Conservation (phyloP, 192 early-diverging fungal genomes). For the Umbelopsis sp. region DNA sequence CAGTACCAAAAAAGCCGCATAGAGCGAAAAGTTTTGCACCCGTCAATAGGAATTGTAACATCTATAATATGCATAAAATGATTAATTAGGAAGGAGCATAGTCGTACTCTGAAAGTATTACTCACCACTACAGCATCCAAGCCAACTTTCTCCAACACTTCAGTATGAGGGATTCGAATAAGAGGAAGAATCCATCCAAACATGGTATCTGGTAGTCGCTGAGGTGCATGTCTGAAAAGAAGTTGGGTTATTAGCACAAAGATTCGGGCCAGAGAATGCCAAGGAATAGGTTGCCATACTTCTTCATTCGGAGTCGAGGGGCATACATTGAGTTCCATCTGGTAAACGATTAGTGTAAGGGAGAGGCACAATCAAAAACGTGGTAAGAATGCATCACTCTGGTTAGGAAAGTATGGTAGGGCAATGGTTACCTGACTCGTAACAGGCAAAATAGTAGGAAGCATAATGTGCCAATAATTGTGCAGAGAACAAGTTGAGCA, state of each 20-base stretch:
- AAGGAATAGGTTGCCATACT: conserved; percentile 18
- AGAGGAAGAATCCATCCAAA: conserved; percentile 58
- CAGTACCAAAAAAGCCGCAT: conserved; percentile 48
- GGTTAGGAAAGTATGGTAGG: neutral
- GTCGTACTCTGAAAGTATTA: neutral
- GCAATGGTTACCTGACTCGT: conserved; percentile 26
- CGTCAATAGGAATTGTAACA: conserved; percentile 57
- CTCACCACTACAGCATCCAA: conserved; percentile 60
- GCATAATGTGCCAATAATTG: conserved; percentile 25
- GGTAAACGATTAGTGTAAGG: neutral
- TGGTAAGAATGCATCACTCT: neutral
- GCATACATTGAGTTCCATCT: conserved; percentile 38
- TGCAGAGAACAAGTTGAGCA: conserved; percentile 33
- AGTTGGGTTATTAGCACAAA: neutral
- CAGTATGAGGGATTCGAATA: conserved; percentile 42
- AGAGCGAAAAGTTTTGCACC: conserved; percentile 48
- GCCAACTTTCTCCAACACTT: conserved; percentile 52
- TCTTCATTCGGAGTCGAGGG: conserved; percentile 37
- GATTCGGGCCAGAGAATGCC: neutral
- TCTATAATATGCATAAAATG: conserved; percentile 26
- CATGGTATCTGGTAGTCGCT: conserved; percentile 37
- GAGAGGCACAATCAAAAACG: neutral
- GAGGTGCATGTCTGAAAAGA: conserved; percentile 46
- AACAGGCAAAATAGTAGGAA: conserved; percentile 37
- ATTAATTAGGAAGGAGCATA: neutral